Conservation (phyloP, 2,329 filamentous ascomycete genomes). For the Hyphodiscus sp. region DNA sequence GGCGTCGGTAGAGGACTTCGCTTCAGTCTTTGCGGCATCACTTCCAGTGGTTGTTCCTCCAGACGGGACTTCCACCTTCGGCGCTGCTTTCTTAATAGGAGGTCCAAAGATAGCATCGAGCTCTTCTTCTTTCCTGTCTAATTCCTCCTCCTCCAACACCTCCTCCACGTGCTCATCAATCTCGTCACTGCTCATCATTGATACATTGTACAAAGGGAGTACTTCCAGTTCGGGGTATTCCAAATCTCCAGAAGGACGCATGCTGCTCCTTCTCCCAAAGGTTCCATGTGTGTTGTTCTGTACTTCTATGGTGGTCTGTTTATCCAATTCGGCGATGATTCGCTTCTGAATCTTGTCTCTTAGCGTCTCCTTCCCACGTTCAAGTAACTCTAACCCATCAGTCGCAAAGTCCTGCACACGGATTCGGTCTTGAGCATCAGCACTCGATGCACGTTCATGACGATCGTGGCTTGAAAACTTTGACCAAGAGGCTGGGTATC, state of each 20-base stretch:
- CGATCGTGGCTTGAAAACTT: conserved; percentile 24
- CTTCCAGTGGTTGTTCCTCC: background rate
- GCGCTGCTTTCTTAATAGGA: background rate
- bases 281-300: conserved; percentile 5
- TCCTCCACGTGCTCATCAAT: conserved; percentile 7
- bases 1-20: background rate
- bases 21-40: background rate
- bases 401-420: conserved; percentile 22
- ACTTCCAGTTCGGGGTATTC: conserved; percentile 28
- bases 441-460: conserved; percentile 17
- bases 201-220: conserved; percentile 13
- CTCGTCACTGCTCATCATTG: conserved; percentile 4
- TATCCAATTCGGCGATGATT: conserved; percentile 1
- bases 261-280: conserved; percentile 20
- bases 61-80: background rate
- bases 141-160: background rate
- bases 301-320: background rate
- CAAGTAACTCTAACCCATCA: conserved; percentile 3
- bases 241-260: conserved; percentile 17
- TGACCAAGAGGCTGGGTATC: conserved; percentile 26
- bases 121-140: conserved; percentile 1
- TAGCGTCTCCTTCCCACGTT: conserved; percentile 14
- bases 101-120: background rate
- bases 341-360: conserved; percentile 6
- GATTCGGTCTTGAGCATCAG: conserved; percentile 12